Evolutionary conservation across 2,329 filamentous ascomycete genomes (phyloP).

Genomic region (Westerdykella sp.): DNA sequence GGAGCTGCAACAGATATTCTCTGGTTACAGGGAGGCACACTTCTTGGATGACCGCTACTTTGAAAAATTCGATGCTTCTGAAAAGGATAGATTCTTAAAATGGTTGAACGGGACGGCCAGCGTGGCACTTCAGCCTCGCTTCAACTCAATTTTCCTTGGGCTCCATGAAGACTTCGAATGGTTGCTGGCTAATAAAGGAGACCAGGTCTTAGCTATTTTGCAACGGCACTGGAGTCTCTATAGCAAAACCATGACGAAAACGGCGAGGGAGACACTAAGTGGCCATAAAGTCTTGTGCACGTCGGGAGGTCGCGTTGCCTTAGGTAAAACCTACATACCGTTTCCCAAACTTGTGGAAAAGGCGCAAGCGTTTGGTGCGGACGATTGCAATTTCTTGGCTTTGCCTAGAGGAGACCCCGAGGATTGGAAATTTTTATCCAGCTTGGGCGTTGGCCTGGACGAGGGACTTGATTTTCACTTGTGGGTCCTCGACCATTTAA

Average conservation of each 20-base stretch:
- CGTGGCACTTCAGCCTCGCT: background rate
- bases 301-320: background rate
- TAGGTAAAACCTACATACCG: slow-evolving; percentile 1
- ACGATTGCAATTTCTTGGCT: slow-evolving; percentile 1
- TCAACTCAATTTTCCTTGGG: background rate
- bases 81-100: background rate
- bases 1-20: slow-evolving; percentile 2
- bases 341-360: slow-evolving; percentile 1
- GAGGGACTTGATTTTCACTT: slow-evolving; percentile 4
- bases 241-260: background rate
- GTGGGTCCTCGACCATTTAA: slow-evolving; percentile 1
- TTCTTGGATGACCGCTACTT: slow-evolving; percentile 1
- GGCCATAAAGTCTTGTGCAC: background rate
- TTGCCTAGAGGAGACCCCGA: slow-evolving; percentile 1
- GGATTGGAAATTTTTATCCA: slow-evolving; percentile 3
- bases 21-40: slow-evolving; percentile 1
- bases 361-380: background rate
- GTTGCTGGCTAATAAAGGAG: slow-evolving; percentile 1
- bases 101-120: slow-evolving; percentile 1
- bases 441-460: slow-evolving; percentile 2
- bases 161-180: slow-evolving; percentile 2
- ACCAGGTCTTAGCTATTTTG: background rate
- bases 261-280: background rate
- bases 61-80: background rate
- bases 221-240: slow-evolving; percentile 1